Conservation (phyloP, 192 early-diverging fungal genomes). For the Rhizoclosmatium globosum region DNA sequence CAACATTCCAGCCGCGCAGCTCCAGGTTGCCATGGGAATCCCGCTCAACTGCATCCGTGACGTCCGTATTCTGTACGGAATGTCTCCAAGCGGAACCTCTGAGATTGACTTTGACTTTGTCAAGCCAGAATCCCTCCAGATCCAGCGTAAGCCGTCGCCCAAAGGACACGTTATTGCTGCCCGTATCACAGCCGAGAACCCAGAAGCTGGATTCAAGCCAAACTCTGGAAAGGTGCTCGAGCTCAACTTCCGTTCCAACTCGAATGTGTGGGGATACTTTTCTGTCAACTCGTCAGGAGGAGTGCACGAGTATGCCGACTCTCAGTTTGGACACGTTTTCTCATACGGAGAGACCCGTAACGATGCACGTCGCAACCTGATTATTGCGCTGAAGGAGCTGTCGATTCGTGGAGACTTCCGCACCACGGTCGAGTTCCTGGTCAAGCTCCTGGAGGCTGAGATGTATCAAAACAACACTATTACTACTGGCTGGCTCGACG, state of each 20-base stretch:
- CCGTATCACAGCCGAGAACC: conserved; percentile 99
- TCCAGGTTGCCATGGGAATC: conserved; percentile 99
- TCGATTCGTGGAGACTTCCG: conserved; percentile 99
- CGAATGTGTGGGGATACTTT: conserved; percentile 99
- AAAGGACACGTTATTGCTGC: conserved; percentile 98
- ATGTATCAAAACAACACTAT: conserved; percentile 90
- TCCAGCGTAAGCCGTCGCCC: conserved; percentile 90
- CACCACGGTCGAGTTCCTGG: conserved; percentile 97
- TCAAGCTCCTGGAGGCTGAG: conserved; percentile 89
- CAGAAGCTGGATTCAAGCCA: conserved; percentile 99
- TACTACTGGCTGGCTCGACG: conserved; percentile 97
- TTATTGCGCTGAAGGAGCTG: conserved; percentile 96
- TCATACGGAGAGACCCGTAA: conserved; percentile 95
- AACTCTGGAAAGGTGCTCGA: conserved; percentile 95
- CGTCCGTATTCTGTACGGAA: conserved; percentile 94
- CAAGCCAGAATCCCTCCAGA: conserved; percentile 76
- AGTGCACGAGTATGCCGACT: conserved; percentile 99
- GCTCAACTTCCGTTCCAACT: conserved; percentile 95
- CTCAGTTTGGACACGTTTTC: conserved; percentile 99
- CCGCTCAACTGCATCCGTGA: conserved; percentile 94
- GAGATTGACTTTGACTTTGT: conserved; percentile 95
- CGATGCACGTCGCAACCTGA: conserved; percentile 93
- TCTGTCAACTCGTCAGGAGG: conserved; percentile 93
- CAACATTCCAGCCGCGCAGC: conserved; percentile 96
- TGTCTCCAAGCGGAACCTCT: conserved; percentile 83